Conservation (phyloP, 2,329 filamentous ascomycete species). For the Xylariomycetidae sp. region DNA sequence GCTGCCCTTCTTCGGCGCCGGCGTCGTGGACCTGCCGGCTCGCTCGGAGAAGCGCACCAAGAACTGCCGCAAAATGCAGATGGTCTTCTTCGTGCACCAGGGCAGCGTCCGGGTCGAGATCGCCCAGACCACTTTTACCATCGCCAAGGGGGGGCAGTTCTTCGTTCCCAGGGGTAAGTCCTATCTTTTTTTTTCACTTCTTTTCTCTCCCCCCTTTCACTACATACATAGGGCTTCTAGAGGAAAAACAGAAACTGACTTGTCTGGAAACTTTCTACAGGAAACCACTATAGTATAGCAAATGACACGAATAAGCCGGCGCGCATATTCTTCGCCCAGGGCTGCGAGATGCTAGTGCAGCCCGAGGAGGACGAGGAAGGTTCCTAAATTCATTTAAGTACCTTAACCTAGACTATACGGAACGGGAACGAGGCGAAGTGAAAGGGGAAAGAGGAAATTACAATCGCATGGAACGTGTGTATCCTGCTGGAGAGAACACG, state of each 20-base stretch:
- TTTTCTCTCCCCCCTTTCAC: slow-evolving; percentile 5
- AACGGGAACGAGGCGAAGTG: too few relatives aligned
- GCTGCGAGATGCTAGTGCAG: slow-evolving; percentile 52
- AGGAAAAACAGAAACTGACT: too few relatives aligned
- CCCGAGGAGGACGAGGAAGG: slow-evolving; percentile 15
- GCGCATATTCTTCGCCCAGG: slow-evolving; percentile 89
- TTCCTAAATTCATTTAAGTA: too few relatives aligned
- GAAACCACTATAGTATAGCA: slow-evolving; percentile 87
- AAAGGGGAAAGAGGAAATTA: too few relatives aligned
- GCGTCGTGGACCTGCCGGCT: slow-evolving; percentile 82
- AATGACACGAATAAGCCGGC: slow-evolving; percentile 72
- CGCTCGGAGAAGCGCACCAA: slow-evolving; percentile 82
- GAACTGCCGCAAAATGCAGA: slow-evolving; percentile 93
- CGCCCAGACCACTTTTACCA: slow-evolving; percentile 71
- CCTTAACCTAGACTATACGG: too few relatives aligned
- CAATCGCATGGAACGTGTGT: too few relatives aligned
- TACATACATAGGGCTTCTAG: too few relatives aligned
- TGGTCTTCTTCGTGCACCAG: slow-evolving; percentile 87
- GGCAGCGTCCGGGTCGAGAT: slow-evolving; percentile 80
- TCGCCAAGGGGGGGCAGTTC: slow-evolving; percentile 84
- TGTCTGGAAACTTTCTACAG: too few relatives aligned
- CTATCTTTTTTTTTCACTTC: slow-evolving; percentile 5
- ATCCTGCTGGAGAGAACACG: too few relatives aligned
- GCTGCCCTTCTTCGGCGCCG: slow-evolving; percentile 80
- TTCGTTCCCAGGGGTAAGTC: slow-evolving; percentile 88